Conservation (phyloP, 2,329 filamentous ascomycete genomes). For the Chrysosporium keratinophilum region DNA sequence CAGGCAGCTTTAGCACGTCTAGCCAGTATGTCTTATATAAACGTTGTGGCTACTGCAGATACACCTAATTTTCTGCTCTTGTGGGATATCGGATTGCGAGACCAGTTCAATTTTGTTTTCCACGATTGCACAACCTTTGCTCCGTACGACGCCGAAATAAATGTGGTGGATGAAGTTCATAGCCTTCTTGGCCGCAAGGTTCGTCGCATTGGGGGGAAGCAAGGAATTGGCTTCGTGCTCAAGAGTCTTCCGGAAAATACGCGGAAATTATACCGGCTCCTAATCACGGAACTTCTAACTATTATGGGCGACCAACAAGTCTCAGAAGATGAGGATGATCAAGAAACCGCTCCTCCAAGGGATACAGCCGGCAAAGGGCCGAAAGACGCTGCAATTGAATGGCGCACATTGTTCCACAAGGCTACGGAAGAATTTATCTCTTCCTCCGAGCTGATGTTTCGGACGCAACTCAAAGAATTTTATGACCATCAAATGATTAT, state of each 20-base stretch:
- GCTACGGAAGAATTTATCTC: conserved; percentile 95
- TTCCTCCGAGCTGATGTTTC: conserved; percentile 89
- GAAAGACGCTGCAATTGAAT: conserved; percentile 61
- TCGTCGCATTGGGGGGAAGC: conserved; percentile 71
- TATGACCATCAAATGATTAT: conserved; percentile 97
- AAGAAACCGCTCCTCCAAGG: conserved; percentile 7
- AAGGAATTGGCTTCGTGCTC: conserved; percentile 84
- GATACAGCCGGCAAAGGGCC: conserved; percentile 24
- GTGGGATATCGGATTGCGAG: conserved; percentile 79
- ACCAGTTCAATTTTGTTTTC: conserved; percentile 75
- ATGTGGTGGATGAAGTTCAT: conserved; percentile 83
- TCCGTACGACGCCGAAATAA: conserved; percentile 61
- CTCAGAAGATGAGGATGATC: conserved; percentile 43
- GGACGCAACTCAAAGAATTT: conserved; percentile 90
- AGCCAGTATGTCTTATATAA: conserved; percentile 60
- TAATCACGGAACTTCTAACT: conserved; percentile 74
- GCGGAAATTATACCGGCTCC: conserved; percentile 69
- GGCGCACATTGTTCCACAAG: conserved; percentile 84
- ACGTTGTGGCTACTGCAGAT: conserved; percentile 70
- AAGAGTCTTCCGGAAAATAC: conserved; percentile 88
- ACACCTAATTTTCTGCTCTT: conserved; percentile 77
- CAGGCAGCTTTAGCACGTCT: conserved; percentile 69
- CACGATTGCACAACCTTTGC: conserved; percentile 90
- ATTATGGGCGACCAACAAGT: conserved; percentile 46
- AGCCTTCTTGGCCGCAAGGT: conserved; percentile 72